Evolutionary conservation across 805 yeast species (phyloP).

Genomic region (Osmozyma mogii): DNA sequence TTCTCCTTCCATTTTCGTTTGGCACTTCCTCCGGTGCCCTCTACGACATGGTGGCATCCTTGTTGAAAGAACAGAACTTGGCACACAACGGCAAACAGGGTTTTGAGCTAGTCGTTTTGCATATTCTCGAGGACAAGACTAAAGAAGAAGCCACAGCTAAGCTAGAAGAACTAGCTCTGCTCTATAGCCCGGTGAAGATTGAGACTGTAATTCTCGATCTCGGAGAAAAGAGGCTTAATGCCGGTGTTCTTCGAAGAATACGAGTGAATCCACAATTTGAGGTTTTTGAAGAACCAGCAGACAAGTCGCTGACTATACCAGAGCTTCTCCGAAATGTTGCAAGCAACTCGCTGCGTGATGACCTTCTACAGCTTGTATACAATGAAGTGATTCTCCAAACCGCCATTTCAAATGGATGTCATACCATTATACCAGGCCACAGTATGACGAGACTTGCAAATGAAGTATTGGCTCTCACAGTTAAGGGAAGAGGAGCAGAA

Average conservation of each 20-base stretch:
- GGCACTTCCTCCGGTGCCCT: slow-evolving; percentile 62
- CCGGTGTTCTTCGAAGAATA: slow-evolving; percentile 16
- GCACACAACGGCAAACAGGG: slow-evolving; percentile 64
- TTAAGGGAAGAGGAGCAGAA: slow-evolving; percentile 77
- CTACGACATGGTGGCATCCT: slow-evolving; percentile 55
- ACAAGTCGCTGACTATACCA: slow-evolving; percentile 13
- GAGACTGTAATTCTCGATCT: slow-evolving; percentile 36
- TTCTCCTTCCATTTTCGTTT: slow-evolving; percentile 58
- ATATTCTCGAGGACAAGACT: slow-evolving; percentile 30
- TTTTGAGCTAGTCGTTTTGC: slow-evolving; percentile 48
- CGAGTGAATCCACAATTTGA: slow-evolving; percentile 9
- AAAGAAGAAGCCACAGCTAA: slow-evolving; percentile 3
- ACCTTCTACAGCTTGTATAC: slow-evolving; percentile 42
- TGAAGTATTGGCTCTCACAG: slow-evolving; percentile 68
- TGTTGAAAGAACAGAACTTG: slow-evolving; percentile 53
- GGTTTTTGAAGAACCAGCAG: slow-evolving; percentile 9
- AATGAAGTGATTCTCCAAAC: slow-evolving; percentile 38
- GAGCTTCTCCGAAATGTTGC: slow-evolving; percentile 34
- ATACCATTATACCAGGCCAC: slow-evolving; percentile 65
- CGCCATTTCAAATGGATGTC: slow-evolving; percentile 39
- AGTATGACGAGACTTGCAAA: slow-evolving; percentile 81
- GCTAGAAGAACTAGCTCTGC: slow-evolving; percentile 11
- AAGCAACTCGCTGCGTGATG: slow-evolving; percentile 59
- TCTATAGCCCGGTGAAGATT: slow-evolving; percentile 16
- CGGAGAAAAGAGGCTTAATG: slow-evolving; percentile 29